Conservation (phyloP, 1,284 basidiomycete species). For the Ustilago shanxiensis region DNA sequence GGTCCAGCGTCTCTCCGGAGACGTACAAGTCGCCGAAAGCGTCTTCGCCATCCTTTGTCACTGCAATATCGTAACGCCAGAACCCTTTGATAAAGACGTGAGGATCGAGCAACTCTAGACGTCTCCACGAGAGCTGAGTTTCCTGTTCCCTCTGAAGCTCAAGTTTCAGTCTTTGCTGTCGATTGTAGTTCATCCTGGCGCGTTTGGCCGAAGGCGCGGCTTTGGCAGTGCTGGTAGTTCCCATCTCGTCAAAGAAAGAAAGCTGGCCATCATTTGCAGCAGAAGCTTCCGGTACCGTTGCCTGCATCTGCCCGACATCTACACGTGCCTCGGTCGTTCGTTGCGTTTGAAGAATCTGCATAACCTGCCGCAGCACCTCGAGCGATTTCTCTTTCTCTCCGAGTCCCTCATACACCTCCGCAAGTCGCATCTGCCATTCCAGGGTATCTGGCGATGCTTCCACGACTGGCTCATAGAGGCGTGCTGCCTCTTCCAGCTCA, state of each 20-base stretch:
- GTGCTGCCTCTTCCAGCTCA: constrained; percentile 50
- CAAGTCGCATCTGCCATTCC: constrained; percentile 75
- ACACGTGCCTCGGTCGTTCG: constrained; percentile 14
- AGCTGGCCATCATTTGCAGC: constrained; percentile 24
- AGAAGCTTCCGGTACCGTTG: not conserved
- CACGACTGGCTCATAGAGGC: constrained; percentile 75
- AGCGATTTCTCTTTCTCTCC: constrained; percentile 85
- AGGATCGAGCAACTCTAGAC: constrained; percentile 56
- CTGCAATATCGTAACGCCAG: constrained; percentile 59
- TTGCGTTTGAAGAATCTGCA: constrained; percentile 41
- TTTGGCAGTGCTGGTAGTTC: constrained; percentile 7
- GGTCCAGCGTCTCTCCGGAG: constrained; percentile 15
- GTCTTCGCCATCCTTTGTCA: constrained; percentile 44
- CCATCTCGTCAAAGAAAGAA: constrained; percentile 62
- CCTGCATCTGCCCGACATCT: not conserved
- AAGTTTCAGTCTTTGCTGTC: constrained; percentile 47
- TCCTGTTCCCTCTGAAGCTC: constrained; percentile 66
- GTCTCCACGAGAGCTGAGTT: constrained; percentile 55
- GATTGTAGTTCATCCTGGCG: constrained; percentile 39
- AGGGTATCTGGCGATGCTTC: constrained; percentile 80
- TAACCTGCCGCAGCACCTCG: constrained; percentile 83
- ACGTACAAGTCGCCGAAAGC: constrained; percentile 21
- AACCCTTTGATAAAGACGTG: constrained; percentile 61
- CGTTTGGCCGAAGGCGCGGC: constrained; percentile 27
- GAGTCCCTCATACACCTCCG: constrained; percentile 84